Percentiles rank a stretch among this genome's conserved stretches.
These are phyloP conservation scores for Penicillium alfredii DNA, from an alignment of 495 filamentous ascomycete genomes.

Conservation along the genomic window DNA sequence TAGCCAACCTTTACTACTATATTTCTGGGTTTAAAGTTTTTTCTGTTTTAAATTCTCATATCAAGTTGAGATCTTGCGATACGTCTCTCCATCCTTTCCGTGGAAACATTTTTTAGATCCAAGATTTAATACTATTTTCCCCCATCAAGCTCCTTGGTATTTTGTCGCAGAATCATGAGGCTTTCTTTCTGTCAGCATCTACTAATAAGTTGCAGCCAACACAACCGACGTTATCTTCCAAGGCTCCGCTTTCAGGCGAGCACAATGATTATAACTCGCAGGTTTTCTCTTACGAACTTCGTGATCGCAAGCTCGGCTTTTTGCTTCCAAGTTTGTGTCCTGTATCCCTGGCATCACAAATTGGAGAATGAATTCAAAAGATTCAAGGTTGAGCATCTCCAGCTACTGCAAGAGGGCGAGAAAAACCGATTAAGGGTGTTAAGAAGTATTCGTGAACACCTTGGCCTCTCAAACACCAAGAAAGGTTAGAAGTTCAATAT, in stretches of 20 bases:
- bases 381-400: constrained; percentile 49
- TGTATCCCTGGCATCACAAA: constrained; percentile 61
- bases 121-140: too few species aligned
- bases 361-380: constrained; percentile 55
- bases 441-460: constrained; percentile 6
- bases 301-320: constrained; percentile 54
- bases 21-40: too few species aligned
- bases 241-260: constrained; percentile 8
- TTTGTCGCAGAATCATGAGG: too few species aligned
- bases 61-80: too few species aligned
- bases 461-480: constrained; percentile 2
- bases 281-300: constrained; percentile 57
- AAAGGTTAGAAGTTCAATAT: not conserved
- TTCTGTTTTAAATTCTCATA: too few species aligned
- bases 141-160: too few species aligned
- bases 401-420: constrained; percentile 21
- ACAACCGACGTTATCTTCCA: too few species aligned
- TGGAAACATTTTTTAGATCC: too few species aligned
- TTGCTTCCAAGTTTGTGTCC: constrained; percentile 56
- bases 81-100: too few species aligned
- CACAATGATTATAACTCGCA: constrained; percentile 51
- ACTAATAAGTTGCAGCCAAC: too few species aligned
- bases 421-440: constrained; percentile 11
- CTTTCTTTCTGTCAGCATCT: too few species aligned
- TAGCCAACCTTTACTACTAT: too few species aligned